Evolutionary conservation across 768 basidiomycete species (phyloP).

Genomic region (Mycena latifolia): DNA sequence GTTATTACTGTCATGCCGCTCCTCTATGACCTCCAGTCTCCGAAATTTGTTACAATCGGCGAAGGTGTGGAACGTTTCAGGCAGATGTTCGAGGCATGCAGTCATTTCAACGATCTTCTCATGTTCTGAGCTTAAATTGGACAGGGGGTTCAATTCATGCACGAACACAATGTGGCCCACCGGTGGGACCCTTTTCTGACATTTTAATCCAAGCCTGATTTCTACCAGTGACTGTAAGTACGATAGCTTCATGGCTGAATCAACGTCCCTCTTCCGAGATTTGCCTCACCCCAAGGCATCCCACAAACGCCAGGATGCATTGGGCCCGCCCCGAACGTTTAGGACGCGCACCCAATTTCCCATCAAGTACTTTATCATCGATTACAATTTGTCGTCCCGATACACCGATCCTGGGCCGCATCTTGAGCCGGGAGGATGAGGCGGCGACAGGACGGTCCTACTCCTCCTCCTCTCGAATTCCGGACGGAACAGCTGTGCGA

Average conservation of each 20-base stretch:
- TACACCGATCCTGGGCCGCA: background rate
- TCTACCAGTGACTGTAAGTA: background rate
- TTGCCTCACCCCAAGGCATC: background rate
- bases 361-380: background rate
- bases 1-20: background rate
- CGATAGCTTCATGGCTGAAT: slow-evolving; percentile 3
- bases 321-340: background rate
- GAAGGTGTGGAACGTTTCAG: background rate
- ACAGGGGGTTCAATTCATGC: background rate
- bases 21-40: background rate
- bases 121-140: background rate
- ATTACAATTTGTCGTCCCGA: background rate
- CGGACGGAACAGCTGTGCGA: too few species aligned
- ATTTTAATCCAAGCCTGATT: background rate
- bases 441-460: slow-evolving; percentile 33
- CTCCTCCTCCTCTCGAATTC: too few species aligned
- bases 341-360: background rate
- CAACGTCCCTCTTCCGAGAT: background rate
- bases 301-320: background rate
- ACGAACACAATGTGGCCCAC: background rate
- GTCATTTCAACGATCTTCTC: background rate
- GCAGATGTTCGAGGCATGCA: background rate
- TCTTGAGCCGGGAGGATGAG: slow-evolving; percentile 41
- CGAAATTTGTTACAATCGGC: background rate
- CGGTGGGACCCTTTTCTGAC: background rate